Evolutionary conservation across 1,284 basidiomycete species (phyloP).

Genomic region (Rhodotorula glutinis): DNA sequence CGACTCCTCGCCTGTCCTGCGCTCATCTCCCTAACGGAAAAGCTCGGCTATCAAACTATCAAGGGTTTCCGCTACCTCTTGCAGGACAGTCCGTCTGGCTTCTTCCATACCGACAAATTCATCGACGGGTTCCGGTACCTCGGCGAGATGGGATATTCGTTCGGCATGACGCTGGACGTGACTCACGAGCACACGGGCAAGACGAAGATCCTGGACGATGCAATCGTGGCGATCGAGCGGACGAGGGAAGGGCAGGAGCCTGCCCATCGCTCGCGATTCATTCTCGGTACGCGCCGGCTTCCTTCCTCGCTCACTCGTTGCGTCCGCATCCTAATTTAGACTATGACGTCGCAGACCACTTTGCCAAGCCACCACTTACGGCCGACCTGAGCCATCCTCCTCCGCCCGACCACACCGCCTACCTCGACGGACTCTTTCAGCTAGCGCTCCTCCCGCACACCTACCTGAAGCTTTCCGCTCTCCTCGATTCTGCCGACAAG

Average conservation of each 20-base stretch:
- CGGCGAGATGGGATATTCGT: slow-evolving; percentile 24
- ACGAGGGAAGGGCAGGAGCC: slow-evolving; percentile 13
- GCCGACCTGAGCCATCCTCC: slow-evolving; percentile 8
- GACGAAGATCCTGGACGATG: slow-evolving; percentile 29
- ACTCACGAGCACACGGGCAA: slow-evolving; percentile 15
- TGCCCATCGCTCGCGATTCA: slow-evolving; percentile 15
- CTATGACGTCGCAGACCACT: slow-evolving; percentile 22
- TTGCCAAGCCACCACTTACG: slow-evolving; percentile 31
- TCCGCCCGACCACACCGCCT: background rate
- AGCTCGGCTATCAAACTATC: slow-evolving; percentile 20
- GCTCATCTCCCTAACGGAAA: slow-evolving; percentile 12
- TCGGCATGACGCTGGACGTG: slow-evolving; percentile 36
- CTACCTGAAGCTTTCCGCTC: slow-evolving; percentile 34
- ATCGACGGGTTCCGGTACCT: slow-evolving; percentile 27
- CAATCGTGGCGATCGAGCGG: slow-evolving; percentile 20
- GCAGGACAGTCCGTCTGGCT: slow-evolving; percentile 27
- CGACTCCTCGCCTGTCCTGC: slow-evolving; percentile 21
- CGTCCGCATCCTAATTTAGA: too few species aligned
- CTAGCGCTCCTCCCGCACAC: slow-evolving; percentile 32
- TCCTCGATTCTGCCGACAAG: slow-evolving; percentile 23
- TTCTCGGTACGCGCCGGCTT: slow-evolving; percentile 16
- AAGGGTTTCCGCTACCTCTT: slow-evolving; percentile 34
- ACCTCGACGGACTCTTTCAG: slow-evolving; percentile 25
- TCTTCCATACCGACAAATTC: slow-evolving; percentile 18
- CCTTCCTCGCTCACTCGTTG: too few species aligned